Evolutionary conservation across 805 yeast species (phyloP), one percentile per base, ranked within the genome.

Genomic region (Saturnispora dispora): DNA sequence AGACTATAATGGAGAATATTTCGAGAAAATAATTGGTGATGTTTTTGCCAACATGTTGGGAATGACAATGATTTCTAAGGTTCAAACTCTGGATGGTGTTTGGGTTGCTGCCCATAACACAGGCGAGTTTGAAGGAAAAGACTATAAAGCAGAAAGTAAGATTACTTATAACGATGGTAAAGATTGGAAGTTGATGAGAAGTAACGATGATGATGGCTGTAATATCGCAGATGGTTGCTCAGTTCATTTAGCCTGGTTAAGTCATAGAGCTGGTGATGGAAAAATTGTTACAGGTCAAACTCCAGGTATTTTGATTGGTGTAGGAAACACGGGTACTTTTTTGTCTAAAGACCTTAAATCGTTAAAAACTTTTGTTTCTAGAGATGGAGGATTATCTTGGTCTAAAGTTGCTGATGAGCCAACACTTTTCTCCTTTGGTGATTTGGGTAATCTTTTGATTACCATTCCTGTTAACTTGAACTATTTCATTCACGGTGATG

Each of bases 341-440:
- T 66, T 88, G 39, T 70, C 71, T 2, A 53, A 50, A 27, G 52
- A 59, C 23, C 28, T 46, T 5, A 45, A 49, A 1, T 54, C 59
- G 3, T 50, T 55, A 37, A 37, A 57, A 13, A 79, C 93, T 1
- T 88, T 71, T 62, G 62, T 86, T 7, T 84, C 95, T 0, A 69
- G 83, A 52, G 88, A 88, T 68, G 89, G 87, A 25, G 96, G 96
- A 27, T 60, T 72, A n/a, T 69, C 83, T 0, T 88, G 96, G 96
- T 65, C 67, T 27, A 62, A 70, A 51, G 76, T 81, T 1, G 58
- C 79, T 13, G 77, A 78, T 25, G 75, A 72, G 42, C 77, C 86
- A 2, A 71, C 78, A 37, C 54, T 72, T 3, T 79, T 77, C 55
- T 73, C 81, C 1, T 81, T 80, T 67, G 95, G 91, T 45, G 95